Conservation (phyloP, 1,284 basidiomycete genomes). For the Melampsora americana region DNA sequence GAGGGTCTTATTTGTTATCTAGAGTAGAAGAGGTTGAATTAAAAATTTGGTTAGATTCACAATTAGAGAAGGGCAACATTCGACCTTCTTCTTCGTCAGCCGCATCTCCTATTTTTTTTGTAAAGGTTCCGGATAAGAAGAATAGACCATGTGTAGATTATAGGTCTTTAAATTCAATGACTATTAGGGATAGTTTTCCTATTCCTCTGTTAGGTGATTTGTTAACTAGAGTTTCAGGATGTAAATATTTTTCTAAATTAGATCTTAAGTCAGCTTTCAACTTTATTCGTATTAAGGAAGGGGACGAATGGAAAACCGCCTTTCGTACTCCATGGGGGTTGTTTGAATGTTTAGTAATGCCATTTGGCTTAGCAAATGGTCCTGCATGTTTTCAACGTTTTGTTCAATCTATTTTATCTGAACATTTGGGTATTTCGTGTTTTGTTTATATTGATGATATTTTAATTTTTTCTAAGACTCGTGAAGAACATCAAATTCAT, state of each 20-base stretch:
- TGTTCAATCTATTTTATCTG: too few species aligned
- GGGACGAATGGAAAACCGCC: slow-evolving; percentile 46
- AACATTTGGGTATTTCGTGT: too few species aligned
- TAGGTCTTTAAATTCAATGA: slow-evolving; percentile 2
- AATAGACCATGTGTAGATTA: slow-evolving; percentile 26
- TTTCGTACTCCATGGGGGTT: too few species aligned
- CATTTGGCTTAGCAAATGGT: too few species aligned
- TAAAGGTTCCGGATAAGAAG: background rate
- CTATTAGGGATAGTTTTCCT: slow-evolving; percentile 41
- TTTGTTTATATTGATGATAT: too few species aligned
- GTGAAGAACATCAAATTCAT: slow-evolving; percentile 49
- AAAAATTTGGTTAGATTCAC: background rate
- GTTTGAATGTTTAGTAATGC: too few species aligned
- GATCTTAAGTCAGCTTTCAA: slow-evolving; percentile 53
- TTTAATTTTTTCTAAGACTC: too few species aligned
- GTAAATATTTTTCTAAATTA: slow-evolving; percentile 48
- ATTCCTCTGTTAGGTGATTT: slow-evolving; percentile 47
- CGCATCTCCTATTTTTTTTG: slow-evolving; percentile 17
- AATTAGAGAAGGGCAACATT: slow-evolving; percentile 13
- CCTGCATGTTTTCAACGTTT: too few species aligned
- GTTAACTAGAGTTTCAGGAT: slow-evolving; percentile 39
- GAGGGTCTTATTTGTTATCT: background rate
- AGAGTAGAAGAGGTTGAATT: background rate
- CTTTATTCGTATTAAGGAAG: slow-evolving; percentile 49
- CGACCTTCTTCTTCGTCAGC: slow-evolving; percentile 5